Evolutionary conservation across 495 filamentous ascomycete genomes (phyloP).

Genomic region (Lasiosphaeria hispida): DNA sequence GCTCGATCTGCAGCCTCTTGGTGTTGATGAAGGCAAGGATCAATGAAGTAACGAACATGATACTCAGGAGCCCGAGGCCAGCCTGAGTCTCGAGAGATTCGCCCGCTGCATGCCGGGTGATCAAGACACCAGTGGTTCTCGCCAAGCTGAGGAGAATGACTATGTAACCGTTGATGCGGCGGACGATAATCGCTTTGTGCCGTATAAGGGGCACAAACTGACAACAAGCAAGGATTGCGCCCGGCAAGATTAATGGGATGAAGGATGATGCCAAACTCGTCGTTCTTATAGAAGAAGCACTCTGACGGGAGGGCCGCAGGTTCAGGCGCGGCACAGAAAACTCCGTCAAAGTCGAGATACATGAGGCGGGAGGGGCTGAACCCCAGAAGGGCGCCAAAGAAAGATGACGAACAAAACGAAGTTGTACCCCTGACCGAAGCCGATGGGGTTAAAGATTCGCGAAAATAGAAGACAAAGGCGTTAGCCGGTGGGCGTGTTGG

Average conservation of each 20-base stretch:
- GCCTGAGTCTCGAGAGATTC: conserved; percentile 42
- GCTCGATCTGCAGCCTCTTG: conserved; percentile 52
- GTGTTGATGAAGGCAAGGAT: conserved; percentile 50
- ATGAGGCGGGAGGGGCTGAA: conserved; percentile 36
- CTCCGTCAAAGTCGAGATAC: conserved; percentile 34
- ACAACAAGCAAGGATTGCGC: conserved; percentile 43
- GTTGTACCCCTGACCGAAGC: conserved; percentile 39
- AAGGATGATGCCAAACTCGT: conserved; percentile 44
- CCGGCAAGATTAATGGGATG: conserved; percentile 52
- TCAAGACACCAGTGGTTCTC: conserved; percentile 41
- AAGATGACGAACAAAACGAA: conserved; percentile 38
- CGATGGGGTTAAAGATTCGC: conserved; percentile 30
- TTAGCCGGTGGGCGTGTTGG: conserved; percentile 5
- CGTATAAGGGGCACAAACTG: conserved; percentile 56
- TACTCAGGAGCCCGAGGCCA: conserved; percentile 32
- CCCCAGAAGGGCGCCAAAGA: conserved; percentile 31
- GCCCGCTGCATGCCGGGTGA: conserved; percentile 42
- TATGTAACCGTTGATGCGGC: conserved; percentile 54
- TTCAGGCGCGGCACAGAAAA: conserved; percentile 19
- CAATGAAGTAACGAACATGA: conserved; percentile 37
- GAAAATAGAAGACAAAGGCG: conserved; percentile 3
- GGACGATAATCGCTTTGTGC: conserved; percentile 42
- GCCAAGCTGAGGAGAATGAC: conserved; percentile 44
- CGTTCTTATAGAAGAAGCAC: conserved; percentile 44
- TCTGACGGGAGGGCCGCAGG: conserved; percentile 35